Evolutionary conservation across 805 yeast species (phyloP).

Genomic region (Lipomyces japonicus): DNA sequence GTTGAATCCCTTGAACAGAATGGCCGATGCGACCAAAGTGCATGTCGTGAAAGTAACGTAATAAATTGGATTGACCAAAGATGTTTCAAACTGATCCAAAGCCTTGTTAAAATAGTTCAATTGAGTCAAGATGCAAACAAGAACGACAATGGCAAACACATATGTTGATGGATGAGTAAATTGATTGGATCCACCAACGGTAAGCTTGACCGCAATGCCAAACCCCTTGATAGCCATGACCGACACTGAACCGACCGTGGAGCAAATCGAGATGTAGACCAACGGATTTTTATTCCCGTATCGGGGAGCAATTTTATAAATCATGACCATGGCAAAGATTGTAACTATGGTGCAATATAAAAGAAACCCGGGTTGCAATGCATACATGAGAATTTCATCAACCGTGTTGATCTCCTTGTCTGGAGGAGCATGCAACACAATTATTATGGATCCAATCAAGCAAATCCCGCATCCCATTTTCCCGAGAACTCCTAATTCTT

Average conservation of each 20-base stretch:
- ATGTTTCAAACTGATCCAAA: conserved; percentile 86
- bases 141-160: conserved; percentile 72
- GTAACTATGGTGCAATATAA: conserved; percentile 61
- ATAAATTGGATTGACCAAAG: conserved; percentile 85
- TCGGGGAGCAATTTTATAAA: conserved; percentile 75
- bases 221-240: conserved; percentile 91
- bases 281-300: conserved; percentile 80
- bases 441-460: conserved; percentile 79
- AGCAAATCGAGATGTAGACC: conserved; percentile 85
- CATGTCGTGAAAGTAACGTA: conserved; percentile 89
- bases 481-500: conserved; percentile 82
- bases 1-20: conserved; percentile 81
- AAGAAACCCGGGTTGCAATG: conserved; percentile 72
- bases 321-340: conserved; percentile 69
- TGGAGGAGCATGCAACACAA: conserved; percentile 90
- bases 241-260: conserved; percentile 83
- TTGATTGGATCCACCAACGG: conserved; percentile 81
- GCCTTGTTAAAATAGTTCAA: conserved; percentile 95
- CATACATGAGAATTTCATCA: conserved; percentile 79
- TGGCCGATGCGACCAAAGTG: conserved; percentile 79
- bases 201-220: conserved; percentile 84
- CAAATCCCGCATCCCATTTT: conserved; percentile 92
- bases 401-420: conserved; percentile 85
- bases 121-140: conserved; percentile 77
- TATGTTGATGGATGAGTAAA: conserved; percentile 81